Percentiles rank a stretch among this genome's conserved stretches.
Conservation (phyloP, 1,139 yeast genomes). For the Geotrichum reessii region DNA sequence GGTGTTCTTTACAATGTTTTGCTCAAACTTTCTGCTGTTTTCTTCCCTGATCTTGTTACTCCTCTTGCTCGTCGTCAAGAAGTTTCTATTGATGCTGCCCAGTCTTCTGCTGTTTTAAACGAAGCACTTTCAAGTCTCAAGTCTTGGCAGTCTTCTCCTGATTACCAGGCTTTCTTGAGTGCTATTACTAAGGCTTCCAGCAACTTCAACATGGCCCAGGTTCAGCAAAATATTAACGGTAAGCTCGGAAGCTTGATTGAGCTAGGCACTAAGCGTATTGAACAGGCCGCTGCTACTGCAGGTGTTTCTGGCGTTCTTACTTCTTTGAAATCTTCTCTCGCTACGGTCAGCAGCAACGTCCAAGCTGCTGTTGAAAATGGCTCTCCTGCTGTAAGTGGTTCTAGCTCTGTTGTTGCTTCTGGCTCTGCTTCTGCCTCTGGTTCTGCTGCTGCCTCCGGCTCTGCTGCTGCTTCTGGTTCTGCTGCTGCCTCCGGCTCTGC, state of each 20-base stretch:
- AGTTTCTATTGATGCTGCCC: slow-evolving; percentile 4
- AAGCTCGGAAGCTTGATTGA: background rate
- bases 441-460: too few relatives aligned
- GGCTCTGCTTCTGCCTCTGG: slow-evolving; percentile 5
- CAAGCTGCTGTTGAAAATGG: background rate
- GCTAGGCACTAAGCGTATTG: slow-evolving; percentile 1
- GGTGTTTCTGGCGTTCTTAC: background rate
- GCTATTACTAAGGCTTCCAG: slow-evolving; percentile 1
- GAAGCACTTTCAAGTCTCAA: background rate
- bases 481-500: too few relatives aligned
- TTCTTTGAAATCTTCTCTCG: background rate
- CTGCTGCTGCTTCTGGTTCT: too few relatives aligned
- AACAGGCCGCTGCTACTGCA: background rate
- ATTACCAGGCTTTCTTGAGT: slow-evolving; percentile 8
- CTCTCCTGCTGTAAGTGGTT: background rate
- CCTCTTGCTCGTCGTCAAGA: slow-evolving; percentile 16
- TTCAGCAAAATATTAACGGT: background rate
- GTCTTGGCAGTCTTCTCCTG: slow-evolving; percentile 8
- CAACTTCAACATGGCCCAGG: background rate
- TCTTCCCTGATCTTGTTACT: slow-evolving; percentile 15
- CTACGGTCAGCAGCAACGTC: background rate
- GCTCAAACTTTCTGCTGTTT: background rate
- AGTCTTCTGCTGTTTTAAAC: background rate
- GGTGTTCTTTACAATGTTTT: background rate
- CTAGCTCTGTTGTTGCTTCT: slow-evolving; percentile 3